These are phyloP conservation scores for Vitis cinerea DNA, from an alignment of 164 flowering plant species.

Conservation along the genomic window DNA sequence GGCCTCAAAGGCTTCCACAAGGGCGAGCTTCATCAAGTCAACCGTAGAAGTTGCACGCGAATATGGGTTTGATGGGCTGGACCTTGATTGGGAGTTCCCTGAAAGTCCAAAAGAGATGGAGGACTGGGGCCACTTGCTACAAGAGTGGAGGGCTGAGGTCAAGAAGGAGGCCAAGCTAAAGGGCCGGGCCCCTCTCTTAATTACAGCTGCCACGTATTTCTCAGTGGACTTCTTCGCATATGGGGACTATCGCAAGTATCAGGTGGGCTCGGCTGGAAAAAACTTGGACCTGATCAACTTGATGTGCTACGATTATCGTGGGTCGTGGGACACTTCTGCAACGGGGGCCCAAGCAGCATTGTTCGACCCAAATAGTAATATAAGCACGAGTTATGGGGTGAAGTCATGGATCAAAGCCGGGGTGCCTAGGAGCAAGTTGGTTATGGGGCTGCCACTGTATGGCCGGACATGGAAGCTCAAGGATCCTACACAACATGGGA, in stretches of 20 bases:
- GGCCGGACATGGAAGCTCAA: constrained; percentile 52
- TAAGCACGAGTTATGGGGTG: constrained; percentile 49
- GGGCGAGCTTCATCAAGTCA: constrained; percentile 40
- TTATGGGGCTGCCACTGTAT: constrained; percentile 59
- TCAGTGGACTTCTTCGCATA: constrained; percentile 21
- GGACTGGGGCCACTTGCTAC: constrained; percentile 15
- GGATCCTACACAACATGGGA: constrained; percentile 26
- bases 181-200: constrained; percentile 29
- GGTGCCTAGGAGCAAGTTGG: constrained; percentile 29
- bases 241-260: constrained; percentile 21
- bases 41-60: constrained; percentile 38
- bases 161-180: constrained; percentile 30
- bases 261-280: constrained; percentile 26
- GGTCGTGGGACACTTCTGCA: constrained; percentile 37
- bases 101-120: constrained; percentile 36
- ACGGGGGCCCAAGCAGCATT: constrained; percentile 61
- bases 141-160: constrained; percentile 48
- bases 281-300: constrained; percentile 53
- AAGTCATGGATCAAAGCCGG: constrained; percentile 47
- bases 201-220: constrained; percentile 60
- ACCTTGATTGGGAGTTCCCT: constrained; percentile 41
- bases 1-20: constrained; percentile 25
- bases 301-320: constrained; percentile 55
- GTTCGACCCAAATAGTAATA: constrained; percentile 34
- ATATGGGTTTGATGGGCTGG: constrained; percentile 49